These are phyloP conservation scores for Gaultheria prostrata DNA, from an alignment of 148 eudicot genomes.

Conservation along the genomic window DNA sequence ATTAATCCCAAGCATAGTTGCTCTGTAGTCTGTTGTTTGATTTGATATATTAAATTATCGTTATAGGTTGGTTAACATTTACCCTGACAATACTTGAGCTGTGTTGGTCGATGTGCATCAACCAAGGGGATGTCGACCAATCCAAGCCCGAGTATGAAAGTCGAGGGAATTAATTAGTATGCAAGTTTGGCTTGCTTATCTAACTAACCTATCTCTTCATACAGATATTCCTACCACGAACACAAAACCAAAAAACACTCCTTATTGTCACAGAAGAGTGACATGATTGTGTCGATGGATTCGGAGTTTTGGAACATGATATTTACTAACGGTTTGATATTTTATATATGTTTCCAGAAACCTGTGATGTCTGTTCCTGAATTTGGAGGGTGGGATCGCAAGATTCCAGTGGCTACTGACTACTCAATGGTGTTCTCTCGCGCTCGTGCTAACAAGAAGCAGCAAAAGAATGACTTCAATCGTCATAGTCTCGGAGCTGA, in stretches of 20 bases:
- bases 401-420: slow-evolving; percentile 32
- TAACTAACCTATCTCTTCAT: not conserved
- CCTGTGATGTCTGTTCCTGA: slow-evolving; percentile 39
- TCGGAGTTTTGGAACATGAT: not conserved
- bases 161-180: not conserved
- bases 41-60: not conserved
- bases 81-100: not conserved
- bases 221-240: not conserved
- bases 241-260: not conserved
- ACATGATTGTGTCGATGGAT: not conserved
- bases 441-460: slow-evolving; percentile 44
- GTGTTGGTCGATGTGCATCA: slow-evolving; percentile 33
- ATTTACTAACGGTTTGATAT: not conserved
- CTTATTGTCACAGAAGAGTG: not conserved
- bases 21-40: not conserved
- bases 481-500: slow-evolving; percentile 30
- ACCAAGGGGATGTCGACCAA: slow-evolving; percentile 44
- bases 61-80: not conserved
- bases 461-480: slow-evolving; percentile 32
- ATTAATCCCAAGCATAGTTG: not conserved
- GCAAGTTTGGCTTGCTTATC: not conserved
- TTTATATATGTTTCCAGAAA: slow-evolving; percentile 11
- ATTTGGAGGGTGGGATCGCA: slow-evolving; percentile 54
- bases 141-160: slow-evolving; percentile 14
- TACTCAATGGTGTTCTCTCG: slow-evolving; percentile 50